These are phyloP conservation scores for Fusarium veterinarium DNA, from an alignment of 2,329 filamentous ascomycete species.

Conservation along the genomic window DNA sequence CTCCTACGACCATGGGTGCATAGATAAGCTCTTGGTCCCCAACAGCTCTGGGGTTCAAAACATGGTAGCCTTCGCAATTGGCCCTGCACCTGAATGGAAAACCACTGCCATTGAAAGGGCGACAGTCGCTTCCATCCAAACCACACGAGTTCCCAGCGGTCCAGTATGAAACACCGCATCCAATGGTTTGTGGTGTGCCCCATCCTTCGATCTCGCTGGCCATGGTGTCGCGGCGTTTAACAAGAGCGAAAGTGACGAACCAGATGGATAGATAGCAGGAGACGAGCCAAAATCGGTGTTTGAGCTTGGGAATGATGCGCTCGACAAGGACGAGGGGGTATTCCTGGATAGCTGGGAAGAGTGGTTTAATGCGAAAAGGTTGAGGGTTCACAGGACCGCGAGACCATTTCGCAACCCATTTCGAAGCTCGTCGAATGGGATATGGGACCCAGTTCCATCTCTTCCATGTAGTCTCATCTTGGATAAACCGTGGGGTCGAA, in stretches of 20 bases:
- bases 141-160: constrained; percentile 77
- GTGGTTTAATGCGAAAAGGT: constrained; percentile 61
- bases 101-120: constrained; percentile 76
- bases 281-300: constrained; percentile 69
- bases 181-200: constrained; percentile 72
- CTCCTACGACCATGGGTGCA: constrained; percentile 74
- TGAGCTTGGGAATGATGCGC: constrained; percentile 67
- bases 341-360: constrained; percentile 75
- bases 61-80: constrained; percentile 72
- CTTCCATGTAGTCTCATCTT: constrained; percentile 62
- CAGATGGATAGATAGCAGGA: constrained; percentile 72
- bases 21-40: constrained; percentile 76
- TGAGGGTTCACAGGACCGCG: constrained; percentile 66
- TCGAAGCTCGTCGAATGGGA: constrained; percentile 60
- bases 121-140: constrained; percentile 78
- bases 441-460: constrained; percentile 70
- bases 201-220: constrained; percentile 73
- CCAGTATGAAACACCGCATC: constrained; percentile 79
- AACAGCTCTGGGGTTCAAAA: constrained; percentile 80
- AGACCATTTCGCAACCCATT: constrained; percentile 61
- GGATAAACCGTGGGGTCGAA: constrained; percentile 70
- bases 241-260: constrained; percentile 75
- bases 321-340: constrained; percentile 74
- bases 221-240: constrained; percentile 72
- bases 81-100: constrained; percentile 82